Evolutionary conservation across 225 moss, liverwort and hornwort genomes (phyloP), one percentile per base, ranked within the genome.

Genomic region (Anthoceros angustus): DNA sequence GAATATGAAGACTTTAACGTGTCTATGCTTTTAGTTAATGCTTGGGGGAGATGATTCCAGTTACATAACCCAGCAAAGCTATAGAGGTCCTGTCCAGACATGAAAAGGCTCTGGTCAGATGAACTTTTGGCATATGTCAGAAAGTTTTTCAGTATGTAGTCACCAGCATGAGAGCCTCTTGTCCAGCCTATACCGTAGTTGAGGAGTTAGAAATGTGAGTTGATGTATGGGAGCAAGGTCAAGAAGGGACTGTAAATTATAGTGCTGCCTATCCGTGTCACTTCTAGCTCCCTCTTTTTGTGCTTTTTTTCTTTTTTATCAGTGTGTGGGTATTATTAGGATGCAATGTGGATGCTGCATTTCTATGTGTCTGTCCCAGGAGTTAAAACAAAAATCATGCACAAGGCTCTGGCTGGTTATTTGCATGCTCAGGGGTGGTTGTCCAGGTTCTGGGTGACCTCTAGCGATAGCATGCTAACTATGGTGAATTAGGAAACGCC

Each of bases 371-470:
- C 55, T 55, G 55, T 55, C n/a, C 23, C 10, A 55, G 55, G 18
- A 55, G 7, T 55, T 18, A 55, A 55, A 7, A 15, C 23, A 23
- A 18, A 15, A 46, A 15, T 1, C 23, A 23, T 55, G 55, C 23
- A 55, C 23, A 55, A 55, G 55, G 55, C 55, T 15, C 23, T 20
- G 1, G 55, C 55, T 55, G 55, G 55, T 55, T 55, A 55, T 15
- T 55, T 23, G 14, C 23, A 23, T 55, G 55, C 55, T 12, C 55
- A 55, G 55, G 45, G 55, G n/a, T 55, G 55, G 23, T 55, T 55
- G 55, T 55, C 55, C 55, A 55, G 55, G 1, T 55, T 23, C 55
- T 55, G 55, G 55, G 55, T 55, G 55, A 55, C 8, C 55, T 55
- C n/a, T 55, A 55, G 55, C 55, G 11, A 55, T 55, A 55, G 55